Base-by-base conservation (phyloP, 1,284 basidiomycete species). In the Moesziomyces parantarcticus region DNA sequence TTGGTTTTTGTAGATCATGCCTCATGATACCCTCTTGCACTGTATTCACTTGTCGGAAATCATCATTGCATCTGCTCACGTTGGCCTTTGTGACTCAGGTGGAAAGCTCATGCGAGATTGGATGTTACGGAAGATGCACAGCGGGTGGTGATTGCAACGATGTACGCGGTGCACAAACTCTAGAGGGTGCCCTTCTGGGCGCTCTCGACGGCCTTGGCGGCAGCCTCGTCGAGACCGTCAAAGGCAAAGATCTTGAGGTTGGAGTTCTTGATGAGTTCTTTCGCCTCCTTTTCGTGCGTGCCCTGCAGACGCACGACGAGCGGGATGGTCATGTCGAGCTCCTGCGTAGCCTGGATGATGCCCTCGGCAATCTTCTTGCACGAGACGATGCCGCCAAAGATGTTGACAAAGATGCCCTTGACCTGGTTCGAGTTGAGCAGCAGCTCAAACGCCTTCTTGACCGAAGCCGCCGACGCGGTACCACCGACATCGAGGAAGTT, bases 401-500 rank as follows among this genome's bases (percentile, higher is more conserved):
- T 84, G 88, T 99, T 99, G 86, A 99, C 97, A 86, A 99, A 98
- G 84, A 99, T 99, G 62, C 92, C 93, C 88, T 95, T 95, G 79
- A 99, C 96, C 83, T 93, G 92, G 71, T 91, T 90, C 80, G 97
- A 94, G 62, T 89, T 87, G 44, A 97, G 87, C 42, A 99, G 88
- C 73, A 99, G 92, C 86, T 98, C 94, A 81, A 99, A 99, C 4
- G 97, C 97, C 86, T 96, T 97, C 88, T 99, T 99, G 78, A 99
- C 97, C 11, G 96, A 97, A 80, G 97, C 93, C 36, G 97, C 94
- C 8, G 95, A 98, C 46, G 97, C 97, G 80, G 96, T 92, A 43
- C 93, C 96, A 88, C 96, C 96, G 58, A 98, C 95, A 80, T 99
- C 96, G 69, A 99, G 88, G 89, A 97, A 99, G 86, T 99, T 99